Base-by-base conservation (phyloP, 768 basidiomycete genomes). In the Tremella fuciformis region DNA sequence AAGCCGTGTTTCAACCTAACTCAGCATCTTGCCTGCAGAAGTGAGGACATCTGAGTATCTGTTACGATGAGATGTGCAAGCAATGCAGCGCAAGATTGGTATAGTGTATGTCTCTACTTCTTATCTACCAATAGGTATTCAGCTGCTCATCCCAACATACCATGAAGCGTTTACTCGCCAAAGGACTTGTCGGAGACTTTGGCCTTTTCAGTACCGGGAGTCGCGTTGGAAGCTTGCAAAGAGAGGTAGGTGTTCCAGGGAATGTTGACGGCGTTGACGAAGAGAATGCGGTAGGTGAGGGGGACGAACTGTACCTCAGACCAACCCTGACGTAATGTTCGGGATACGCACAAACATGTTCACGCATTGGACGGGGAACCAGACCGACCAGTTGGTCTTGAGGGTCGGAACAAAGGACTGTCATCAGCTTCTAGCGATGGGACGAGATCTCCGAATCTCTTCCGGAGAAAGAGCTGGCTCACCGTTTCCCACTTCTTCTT, bases 401-500 rank as follows among this genome's bases (percentile, higher is more conserved):
- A 75, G 54, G 24, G 74, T 75, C n/a, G 71, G 71, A 3, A 70
- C 51, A 54, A 71, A 70, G 21, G 67, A 59, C 70, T 71, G 29
- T 16, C 29, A 7, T 15, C 44, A 18, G 13, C 13, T 39, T 19
- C 22, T 25, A 50, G 48, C 48, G 7, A 8, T 13, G 24, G 18
- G 15, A 18, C 7, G 8, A 21, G 21, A 19, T 18, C 15, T 29
- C 19, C 13, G 7, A 37, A 53, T n/a, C 34, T 18, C 19, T 24
- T 26, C 19, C 13, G 13, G 44, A 38, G n/a, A n/a, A n/a, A n/a
- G n/a, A n/a, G n/a, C n/a, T n/a, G n/a, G 65, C 67, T 59, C 53
- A 73, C 73, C 18, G 59, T 74, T 9, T 62, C 67, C 58, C 85
- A 78, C 40, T 82, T 80, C 54, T 81, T 76, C 60, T 78, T 82